Base-by-base conservation (phyloP, 2,329 filamentous ascomycete species). In the Colletotrichum sp. region DNA sequence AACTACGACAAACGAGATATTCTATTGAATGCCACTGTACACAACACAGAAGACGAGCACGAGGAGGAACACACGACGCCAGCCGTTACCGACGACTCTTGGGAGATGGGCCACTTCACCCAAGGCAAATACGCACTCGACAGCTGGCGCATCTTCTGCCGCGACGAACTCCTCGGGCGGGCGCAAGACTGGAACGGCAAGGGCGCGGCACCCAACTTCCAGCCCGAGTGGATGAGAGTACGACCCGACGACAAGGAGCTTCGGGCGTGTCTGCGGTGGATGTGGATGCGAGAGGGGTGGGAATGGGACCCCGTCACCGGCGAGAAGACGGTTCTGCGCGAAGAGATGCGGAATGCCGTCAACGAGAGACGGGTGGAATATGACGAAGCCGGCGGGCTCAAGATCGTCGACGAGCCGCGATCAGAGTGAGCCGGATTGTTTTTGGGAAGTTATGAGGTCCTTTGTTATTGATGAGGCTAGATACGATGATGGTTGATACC, bases 111-210 rank as follows among this genome's bases (percentile, higher is more conserved):
- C 0, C 95, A 98, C 83, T 87, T 98, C 73, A 96, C 95, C 0
- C 93, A 95, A 70, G 95, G 96, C 18, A 89, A 92, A 2, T 98
- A 98, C 83, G 94, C 95, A 0, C 88, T 96, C 65, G 96, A 98
- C 84, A 96, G 94, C 81, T 98, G 95, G 95, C 92, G 96, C 5
- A 98, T 98, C 78, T 98, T 98, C 84, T 98, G 95, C 82, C 92
- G 96, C 3, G 96, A 98, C 82, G 88, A 90, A 36, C 84, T 98
- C 28, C 90, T 96, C 9, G 93, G 92, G 0, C 84, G 92, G 21
- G 92, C 93, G 2, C 82, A 85, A 12, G 91, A 93, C 78, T 95
- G 93, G 91, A 93, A 92, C 80, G 94, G 94, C 2, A 87, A 85
- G 80, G 82, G 90, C 79, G 78, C 85, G 80, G 78, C 85, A 81